Conservation (phyloP, 495 filamentous ascomycete species). For the Trichoderma orchidacearum region DNA sequence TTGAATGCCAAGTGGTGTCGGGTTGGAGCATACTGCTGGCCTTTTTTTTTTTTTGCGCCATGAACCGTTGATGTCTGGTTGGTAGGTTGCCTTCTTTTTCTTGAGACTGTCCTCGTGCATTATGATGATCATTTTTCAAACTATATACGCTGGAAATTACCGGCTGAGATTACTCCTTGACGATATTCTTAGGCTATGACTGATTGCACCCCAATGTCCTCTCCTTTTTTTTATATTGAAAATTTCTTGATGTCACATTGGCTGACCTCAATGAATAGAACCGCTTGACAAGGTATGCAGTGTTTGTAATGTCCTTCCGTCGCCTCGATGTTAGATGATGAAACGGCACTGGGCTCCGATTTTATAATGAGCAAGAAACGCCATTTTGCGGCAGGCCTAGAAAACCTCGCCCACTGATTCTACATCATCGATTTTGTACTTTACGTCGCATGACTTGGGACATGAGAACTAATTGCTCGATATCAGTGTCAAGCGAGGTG, state of each 20-base stretch:
- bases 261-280: background rate
- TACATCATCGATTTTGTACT: slow-evolving; percentile 10
- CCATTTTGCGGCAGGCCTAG: slow-evolving; percentile 98
- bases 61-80: background rate
- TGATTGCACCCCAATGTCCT: slow-evolving; percentile 38
- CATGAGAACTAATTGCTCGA: background rate
- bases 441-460: background rate
- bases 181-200: slow-evolving; percentile 83
- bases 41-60: slow-evolving; percentile 5
- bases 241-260: slow-evolving; percentile 2
- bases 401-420: slow-evolving; percentile 99
- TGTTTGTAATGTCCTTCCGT: slow-evolving; percentile 2
- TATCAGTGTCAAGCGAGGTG: background rate
- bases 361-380: slow-evolving; percentile 65
- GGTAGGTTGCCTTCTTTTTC: slow-evolving; percentile 6
- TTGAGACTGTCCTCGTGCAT: slow-evolving; percentile 9
- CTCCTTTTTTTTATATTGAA: background rate
- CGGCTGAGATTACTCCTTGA: slow-evolving; percentile 80
- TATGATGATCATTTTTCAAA: slow-evolving; percentile 53
- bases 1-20: background rate
- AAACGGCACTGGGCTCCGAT: slow-evolving; percentile 99
- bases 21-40: background rate
- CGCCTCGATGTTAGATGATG: slow-evolving; percentile 51
- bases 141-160: slow-evolving; percentile 65
- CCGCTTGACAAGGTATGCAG: slow-evolving; percentile 8